Conservation (phyloP, 1,139 yeast species). For the Nadsonia starkeyi-henricii region DNA sequence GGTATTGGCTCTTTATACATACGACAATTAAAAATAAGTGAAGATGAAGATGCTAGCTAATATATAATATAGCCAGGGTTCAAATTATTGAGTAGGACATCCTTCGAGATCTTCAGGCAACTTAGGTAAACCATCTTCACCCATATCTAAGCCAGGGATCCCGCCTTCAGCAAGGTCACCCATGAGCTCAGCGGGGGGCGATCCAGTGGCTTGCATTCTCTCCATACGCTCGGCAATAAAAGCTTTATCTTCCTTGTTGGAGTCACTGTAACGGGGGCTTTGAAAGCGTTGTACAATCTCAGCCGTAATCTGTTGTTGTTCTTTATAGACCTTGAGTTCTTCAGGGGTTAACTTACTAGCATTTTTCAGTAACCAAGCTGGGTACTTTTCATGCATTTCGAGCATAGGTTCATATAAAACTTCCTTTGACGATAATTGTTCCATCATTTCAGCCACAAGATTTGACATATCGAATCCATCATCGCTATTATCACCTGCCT, state of each 20-base stretch:
- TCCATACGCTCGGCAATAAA: constrained; percentile 46
- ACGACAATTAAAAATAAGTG: too few species aligned
- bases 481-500: constrained; percentile 34
- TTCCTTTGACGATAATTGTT: constrained; percentile 73
- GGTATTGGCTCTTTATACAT: too few species aligned
- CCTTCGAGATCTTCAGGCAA: constrained; percentile 6
- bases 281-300: constrained; percentile 49
- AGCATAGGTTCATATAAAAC: constrained; percentile 81
- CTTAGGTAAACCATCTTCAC: constrained; percentile 6
- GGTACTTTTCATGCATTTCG: constrained; percentile 55
- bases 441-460: constrained; percentile 63
- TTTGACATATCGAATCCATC: constrained; percentile 40
- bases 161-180: constrained; percentile 46
- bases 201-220: constrained; percentile 46
- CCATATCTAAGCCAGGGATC: constrained; percentile 38
- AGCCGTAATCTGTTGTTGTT: constrained; percentile 23
- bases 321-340: constrained; percentile 22
- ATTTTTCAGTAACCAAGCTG: constrained; percentile 44
- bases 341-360: constrained; percentile 21
- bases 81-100: neutral
- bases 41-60: too few species aligned
- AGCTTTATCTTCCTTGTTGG: constrained; percentile 35
- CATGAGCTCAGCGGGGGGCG: constrained; percentile 72
- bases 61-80: too few species aligned
- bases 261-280: constrained; percentile 39